A percentile compares a stretch with the other conserved stretches of the same genome.
Evolutionary conservation across 2,329 filamentous ascomycete genomes (phyloP).

Genomic region (Oidium heveae): DNA sequence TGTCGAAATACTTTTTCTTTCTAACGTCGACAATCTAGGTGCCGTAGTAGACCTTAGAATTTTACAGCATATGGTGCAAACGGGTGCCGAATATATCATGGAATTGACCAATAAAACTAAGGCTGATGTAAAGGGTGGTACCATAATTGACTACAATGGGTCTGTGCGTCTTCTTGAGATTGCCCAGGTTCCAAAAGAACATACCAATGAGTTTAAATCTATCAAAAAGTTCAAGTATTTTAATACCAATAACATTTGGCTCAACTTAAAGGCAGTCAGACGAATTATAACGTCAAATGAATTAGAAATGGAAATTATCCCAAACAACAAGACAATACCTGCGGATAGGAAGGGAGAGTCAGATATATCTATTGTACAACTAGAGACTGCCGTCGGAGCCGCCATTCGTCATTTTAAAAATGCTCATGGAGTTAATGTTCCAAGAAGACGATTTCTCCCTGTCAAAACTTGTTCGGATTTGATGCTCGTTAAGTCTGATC

Average conservation of each 20-base stretch:
- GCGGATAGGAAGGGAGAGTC: conserved; percentile 99
- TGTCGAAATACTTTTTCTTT: conserved; percentile 94
- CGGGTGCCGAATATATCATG: conserved; percentile 96
- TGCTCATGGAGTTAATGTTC: conserved; percentile 96
- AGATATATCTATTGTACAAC: conserved; percentile 88
- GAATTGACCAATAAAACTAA: conserved; percentile 99
- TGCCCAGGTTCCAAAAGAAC: conserved; percentile 97
- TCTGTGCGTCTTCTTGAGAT: conserved; percentile 93
- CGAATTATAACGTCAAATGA: conserved; percentile 96
- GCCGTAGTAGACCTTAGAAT: conserved; percentile 95
- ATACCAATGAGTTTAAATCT: conserved; percentile 99
- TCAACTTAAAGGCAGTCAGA: conserved; percentile 94
- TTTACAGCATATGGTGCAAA: conserved; percentile 98
- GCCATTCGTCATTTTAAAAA: conserved; percentile 98
- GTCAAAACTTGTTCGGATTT: conserved; percentile 99
- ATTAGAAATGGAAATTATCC: conserved; percentile 98
- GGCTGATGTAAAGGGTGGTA: conserved; percentile 99
- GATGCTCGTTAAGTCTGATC: conserved; percentile 98
- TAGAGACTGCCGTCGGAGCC: conserved; percentile 94
- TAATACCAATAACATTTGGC: conserved; percentile 99
- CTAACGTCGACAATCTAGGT: conserved; percentile 96
- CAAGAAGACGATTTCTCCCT: conserved; percentile 88
- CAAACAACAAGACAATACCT: conserved; percentile 95
- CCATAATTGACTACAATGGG: conserved; percentile 98
- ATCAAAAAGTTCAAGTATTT: conserved; percentile 99